Evolutionary conservation across 2,329 filamentous ascomycete genomes (phyloP), one percentile per base, ranked within the genome.

Genomic region (Penicillium sp.): DNA sequence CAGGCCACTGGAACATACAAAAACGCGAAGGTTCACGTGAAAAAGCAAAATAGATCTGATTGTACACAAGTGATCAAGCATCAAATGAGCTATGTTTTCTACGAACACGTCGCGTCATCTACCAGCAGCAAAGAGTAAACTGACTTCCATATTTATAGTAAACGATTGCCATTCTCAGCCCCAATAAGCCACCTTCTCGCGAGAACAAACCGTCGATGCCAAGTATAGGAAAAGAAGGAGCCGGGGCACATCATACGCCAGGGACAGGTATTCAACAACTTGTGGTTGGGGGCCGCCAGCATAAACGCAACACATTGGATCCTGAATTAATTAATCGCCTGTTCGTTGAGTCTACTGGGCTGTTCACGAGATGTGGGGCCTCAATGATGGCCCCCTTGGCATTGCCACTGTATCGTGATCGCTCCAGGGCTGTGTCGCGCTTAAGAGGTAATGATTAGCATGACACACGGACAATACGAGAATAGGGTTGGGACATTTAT

Each of bases 381-480:
- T 52, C 18, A 6, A 29, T 19, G 18, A 29, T 34, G 23, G 13
- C 23, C 14, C 29, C 29, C 49, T 41, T 47, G 35, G 49, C 49
- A 7, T 53, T 35, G 50, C 43, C 51, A 53, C 44, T 19, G 30
- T 18, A 30, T 30, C 2, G 10, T n/a, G 38, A 48, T 23, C 23
- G 23, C 23, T 23, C 23, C 23, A 23, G 23, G 32, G 51, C 51
- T 53, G 51, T 53, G 51, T 35, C 27, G 9, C 7, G 9, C 19
- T 13, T 19, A 48, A 42, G 3, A 10, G 44, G 51, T 0, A 53
- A 48, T 48, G 51, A 53, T 53, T 42, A 30, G 9, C 51, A 41
- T 36, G 19, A 18, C 19, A 13, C 30, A 14, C 3, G 19, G 26
- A 29, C 13, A 38, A 39, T 30, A 47, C 45, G 45, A 47, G 35